phyloP scores from a whole-genome alignment of 2,329 filamentous ascomycete genomes.

The Ceratocystis cubensis region DNA sequence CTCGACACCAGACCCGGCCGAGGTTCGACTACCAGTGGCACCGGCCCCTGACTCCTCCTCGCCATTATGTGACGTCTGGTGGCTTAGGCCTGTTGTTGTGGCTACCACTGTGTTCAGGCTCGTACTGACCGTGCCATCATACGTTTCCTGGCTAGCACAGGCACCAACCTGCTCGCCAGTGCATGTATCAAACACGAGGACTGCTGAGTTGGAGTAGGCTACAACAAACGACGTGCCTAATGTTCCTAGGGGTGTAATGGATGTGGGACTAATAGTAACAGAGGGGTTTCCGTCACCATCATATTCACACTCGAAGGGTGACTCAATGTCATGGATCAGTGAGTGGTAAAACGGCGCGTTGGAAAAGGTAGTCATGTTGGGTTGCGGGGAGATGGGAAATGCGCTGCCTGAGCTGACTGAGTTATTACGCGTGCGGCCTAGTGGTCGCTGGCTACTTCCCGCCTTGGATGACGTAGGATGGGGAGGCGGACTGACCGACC shows the following conservation, averaged over 20 bases:
- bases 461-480: conserved; percentile 67
- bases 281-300: conserved; percentile 33
- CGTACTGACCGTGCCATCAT: conserved; percentile 64
- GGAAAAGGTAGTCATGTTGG: conserved; percentile 58
- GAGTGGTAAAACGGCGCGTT: conserved; percentile 78
- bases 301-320: conserved; percentile 30
- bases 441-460: conserved; percentile 35
- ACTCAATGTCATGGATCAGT: conserved; percentile 72
- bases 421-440: conserved; percentile 69
- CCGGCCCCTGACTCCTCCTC: conserved; percentile 66
- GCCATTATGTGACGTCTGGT: conserved; percentile 40
- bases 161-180: conserved; percentile 82
- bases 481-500: conserved; percentile 85
- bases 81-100: conserved; percentile 70
- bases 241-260: conserved; percentile 75
- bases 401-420: conserved; percentile 90
- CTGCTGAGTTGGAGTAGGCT: conserved; percentile 77
- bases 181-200: conserved; percentile 83
- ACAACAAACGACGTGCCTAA: conserved; percentile 85
- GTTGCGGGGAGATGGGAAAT: conserved; percentile 81
- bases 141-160: conserved; percentile 91
- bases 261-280: conserved; percentile 64
- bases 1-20: conserved; percentile 67
- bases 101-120: conserved; percentile 88
- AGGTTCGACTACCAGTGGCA: conserved; percentile 58